Conservation (phyloP, 1,284 basidiomycete genomes). For the Ustilago lituana region DNA sequence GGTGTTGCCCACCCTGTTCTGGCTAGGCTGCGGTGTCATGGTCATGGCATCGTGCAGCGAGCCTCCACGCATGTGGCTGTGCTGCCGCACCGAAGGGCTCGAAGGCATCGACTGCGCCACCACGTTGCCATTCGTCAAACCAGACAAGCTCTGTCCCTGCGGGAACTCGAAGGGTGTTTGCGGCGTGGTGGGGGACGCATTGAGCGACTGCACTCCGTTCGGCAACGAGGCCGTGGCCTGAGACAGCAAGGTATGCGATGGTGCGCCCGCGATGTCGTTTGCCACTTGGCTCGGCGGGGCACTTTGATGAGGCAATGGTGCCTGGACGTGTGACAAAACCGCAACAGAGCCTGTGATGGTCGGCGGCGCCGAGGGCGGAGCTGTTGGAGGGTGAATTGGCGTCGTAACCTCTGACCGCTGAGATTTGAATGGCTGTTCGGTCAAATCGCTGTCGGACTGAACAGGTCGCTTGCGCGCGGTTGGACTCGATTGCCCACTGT, state of each 20-base stretch:
- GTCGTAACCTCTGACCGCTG: constrained; percentile 40
- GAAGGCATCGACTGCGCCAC: constrained; percentile 40
- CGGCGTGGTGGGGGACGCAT: constrained; percentile 42
- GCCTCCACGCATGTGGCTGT: constrained; percentile 33
- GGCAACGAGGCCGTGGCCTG: constrained; percentile 23
- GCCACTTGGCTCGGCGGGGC: constrained; percentile 17
- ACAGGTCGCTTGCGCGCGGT: constrained; percentile 45
- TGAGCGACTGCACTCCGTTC: constrained; percentile 35
- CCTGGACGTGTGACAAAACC: constrained; percentile 17
- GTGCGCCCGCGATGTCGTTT: neutral
- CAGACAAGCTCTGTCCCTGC: constrained; percentile 16
- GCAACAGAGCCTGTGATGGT: constrained; percentile 7
- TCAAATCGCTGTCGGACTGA: constrained; percentile 36
- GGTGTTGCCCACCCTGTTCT: constrained; percentile 7
- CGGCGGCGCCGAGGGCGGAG: constrained; percentile 43
- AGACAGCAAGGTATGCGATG: constrained; percentile 15
- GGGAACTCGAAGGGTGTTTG: constrained; percentile 51
- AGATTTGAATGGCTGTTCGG: constrained; percentile 41
- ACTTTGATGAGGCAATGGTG: constrained; percentile 24
- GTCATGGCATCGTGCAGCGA: constrained; percentile 51
- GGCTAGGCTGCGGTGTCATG: constrained; percentile 25
- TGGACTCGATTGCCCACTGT: constrained; percentile 33
- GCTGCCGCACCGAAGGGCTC: constrained; percentile 35
- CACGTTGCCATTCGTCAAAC: constrained; percentile 4
- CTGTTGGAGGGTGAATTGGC: constrained; percentile 33